phyloP scores from a whole-genome alignment of 805 yeast species.

The Candida bentonensis region DNA sequence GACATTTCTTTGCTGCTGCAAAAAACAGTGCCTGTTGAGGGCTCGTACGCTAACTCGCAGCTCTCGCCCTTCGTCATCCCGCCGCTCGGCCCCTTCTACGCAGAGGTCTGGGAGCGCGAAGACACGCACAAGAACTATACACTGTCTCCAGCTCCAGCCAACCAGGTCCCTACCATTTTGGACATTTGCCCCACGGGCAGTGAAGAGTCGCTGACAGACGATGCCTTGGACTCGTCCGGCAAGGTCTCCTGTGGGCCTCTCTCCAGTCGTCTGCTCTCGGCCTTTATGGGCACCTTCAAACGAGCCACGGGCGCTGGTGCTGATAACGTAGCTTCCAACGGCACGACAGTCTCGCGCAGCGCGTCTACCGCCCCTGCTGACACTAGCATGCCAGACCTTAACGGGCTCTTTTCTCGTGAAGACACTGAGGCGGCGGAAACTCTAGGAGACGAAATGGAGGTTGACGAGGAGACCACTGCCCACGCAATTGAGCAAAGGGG shows the following conservation, averaged over 20 bases:
- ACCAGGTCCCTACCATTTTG: constrained; percentile 3
- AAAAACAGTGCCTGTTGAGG: constrained; percentile 31
- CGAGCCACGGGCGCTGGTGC: background rate
- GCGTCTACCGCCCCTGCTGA: background rate
- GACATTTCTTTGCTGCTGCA: constrained; percentile 63
- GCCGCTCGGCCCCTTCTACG: constrained; percentile 68
- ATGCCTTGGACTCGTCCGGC: constrained; percentile 47
- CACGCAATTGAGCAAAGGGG: constrained; percentile 4
- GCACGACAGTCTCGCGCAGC: background rate
- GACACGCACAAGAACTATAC: constrained; percentile 40
- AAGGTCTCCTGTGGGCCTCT: constrained; percentile 83
- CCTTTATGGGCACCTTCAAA: constrained; percentile 33
- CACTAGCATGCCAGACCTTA: background rate
- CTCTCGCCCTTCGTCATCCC: constrained; percentile 65
- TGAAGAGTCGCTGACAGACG: constrained; percentile 43
- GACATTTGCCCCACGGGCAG: constrained; percentile 40
- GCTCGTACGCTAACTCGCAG: constrained; percentile 16
- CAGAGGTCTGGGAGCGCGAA: constrained; percentile 77
- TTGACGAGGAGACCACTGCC: constrained; percentile 9
- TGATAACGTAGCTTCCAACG: background rate
- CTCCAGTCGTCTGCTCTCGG: constrained; percentile 69
- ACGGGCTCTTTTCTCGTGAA: constrained; percentile 6
- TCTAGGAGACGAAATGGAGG: constrained; percentile 11
- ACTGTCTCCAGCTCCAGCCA: constrained; percentile 23
- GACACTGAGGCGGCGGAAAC: constrained; percentile 7